A percentile compares a stretch with the other conserved stretches of the same genome.
phyloP scores from a whole-genome alignment of 495 filamentous ascomycete species.

The Neurospora sp. region DNA sequence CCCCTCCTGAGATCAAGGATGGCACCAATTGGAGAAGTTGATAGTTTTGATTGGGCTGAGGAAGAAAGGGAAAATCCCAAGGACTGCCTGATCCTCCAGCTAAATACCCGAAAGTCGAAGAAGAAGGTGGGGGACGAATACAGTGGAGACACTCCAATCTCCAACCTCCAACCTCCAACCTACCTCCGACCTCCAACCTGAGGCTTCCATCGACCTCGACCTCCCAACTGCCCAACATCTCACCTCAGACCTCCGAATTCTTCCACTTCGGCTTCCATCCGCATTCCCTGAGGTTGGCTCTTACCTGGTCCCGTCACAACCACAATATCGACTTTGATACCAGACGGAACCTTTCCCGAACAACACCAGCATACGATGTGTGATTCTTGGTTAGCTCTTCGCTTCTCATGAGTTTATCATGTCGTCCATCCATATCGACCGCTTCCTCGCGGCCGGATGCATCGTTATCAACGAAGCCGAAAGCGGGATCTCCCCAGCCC shows the following conservation, averaged over 20 bases:
- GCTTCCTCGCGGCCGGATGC: slow-evolving; percentile 30
- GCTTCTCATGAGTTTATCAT: background rate
- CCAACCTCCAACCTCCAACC: background rate
- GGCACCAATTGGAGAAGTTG: no score
- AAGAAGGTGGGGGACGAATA: no score
- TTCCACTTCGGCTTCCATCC: background rate
- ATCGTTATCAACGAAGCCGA: slow-evolving; percentile 13
- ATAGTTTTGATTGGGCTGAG: no score
- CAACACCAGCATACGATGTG: background rate
- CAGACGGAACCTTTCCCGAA: background rate
- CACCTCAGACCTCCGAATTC: background rate
- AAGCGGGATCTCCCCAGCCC: background rate
- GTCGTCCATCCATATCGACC: background rate
- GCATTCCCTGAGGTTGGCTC: background rate
- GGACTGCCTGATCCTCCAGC: no score
- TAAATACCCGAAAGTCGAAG: no score
- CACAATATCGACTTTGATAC: background rate
- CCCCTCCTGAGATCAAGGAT: no score
- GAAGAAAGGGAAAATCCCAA: no score
- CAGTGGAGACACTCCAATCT: background rate
- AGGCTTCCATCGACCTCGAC: slow-evolving; percentile 11
- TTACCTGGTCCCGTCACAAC: background rate
- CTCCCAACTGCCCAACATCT: background rate
- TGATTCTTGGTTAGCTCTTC: background rate
- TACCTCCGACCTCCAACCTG: slow-evolving; percentile 12